phyloP scores from a whole-genome alignment of 2,329 filamentous ascomycete species.

The Aspergillus vadensis region DNA sequence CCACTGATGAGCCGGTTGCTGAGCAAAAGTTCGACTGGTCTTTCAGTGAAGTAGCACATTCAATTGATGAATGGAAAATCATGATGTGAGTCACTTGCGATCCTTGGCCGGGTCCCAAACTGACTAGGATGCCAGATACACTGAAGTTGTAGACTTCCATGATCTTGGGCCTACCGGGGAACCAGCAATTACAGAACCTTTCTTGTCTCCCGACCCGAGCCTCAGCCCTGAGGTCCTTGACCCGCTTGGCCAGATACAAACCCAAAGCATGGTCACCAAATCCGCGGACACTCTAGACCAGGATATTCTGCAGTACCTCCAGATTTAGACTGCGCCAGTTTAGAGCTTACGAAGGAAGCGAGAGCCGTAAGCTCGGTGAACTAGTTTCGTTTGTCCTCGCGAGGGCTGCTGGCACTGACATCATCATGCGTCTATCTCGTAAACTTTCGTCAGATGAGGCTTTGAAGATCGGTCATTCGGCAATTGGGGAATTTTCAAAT shows the following conservation, averaged over 20 bases:
- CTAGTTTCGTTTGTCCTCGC: neutral
- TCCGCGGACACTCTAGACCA: neutral
- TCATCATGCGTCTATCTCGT: slow-evolving; percentile 2
- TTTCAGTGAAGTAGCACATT: slow-evolving; percentile 95
- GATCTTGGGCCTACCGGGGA: slow-evolving; percentile 62
- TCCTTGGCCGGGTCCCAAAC: neutral
- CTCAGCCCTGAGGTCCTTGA: neutral
- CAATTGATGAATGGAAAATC: slow-evolving; percentile 99
- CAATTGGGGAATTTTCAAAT: neutral
- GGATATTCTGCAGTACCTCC: slow-evolving; percentile 7
- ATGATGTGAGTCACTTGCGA: slow-evolving; percentile 76
- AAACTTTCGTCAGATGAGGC: neutral
- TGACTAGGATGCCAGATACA: slow-evolving; percentile 68
- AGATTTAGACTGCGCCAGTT: neutral
- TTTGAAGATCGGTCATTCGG: neutral
- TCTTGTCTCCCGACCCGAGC: neutral
- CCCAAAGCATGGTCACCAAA: neutral
- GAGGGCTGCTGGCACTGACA: slow-evolving; percentile 1
- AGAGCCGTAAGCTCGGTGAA: neutral
- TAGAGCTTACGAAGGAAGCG: neutral
- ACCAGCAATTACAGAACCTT: neutral
- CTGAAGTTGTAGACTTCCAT: slow-evolving; percentile 97
- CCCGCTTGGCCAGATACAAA: neutral
- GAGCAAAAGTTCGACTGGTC: slow-evolving; percentile 99
- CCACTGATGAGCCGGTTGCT: slow-evolving; percentile 89